phyloP scores from a whole-genome alignment of 768 basidiomycete species.

The Boletellus emodensis region DNA sequence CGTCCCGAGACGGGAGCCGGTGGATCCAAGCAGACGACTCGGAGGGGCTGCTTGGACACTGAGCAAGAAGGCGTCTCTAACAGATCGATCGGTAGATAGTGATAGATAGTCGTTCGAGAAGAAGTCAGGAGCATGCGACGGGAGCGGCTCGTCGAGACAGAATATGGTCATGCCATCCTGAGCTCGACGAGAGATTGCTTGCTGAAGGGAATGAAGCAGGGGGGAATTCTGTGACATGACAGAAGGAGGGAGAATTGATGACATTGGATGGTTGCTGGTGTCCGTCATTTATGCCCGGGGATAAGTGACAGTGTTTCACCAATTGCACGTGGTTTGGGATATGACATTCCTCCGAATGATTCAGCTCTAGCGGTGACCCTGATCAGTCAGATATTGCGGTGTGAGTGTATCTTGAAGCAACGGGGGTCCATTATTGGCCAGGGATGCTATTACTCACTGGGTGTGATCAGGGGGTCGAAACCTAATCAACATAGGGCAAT shows the following conservation, averaged over 20 bases:
- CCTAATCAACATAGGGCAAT: neutral
- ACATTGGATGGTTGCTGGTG: neutral
- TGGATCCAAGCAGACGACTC: constrained; percentile 39
- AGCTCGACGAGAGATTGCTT: constrained; percentile 5
- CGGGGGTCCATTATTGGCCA: neutral
- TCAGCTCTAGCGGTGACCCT: neutral
- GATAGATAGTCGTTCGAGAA: constrained; percentile 53
- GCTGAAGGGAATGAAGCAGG: constrained; percentile 15
- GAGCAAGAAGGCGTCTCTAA: constrained; percentile 34
- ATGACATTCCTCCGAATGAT: neutral
- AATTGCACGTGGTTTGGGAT: neutral
- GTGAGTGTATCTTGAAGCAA: neutral
- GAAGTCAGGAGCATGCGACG: constrained; percentile 30
- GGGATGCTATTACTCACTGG: constrained; percentile 1
- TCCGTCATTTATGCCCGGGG: neutral
- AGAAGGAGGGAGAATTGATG: neutral
- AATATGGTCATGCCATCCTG: constrained; percentile 10
- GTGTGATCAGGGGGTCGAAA: neutral
- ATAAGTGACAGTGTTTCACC: neutral
- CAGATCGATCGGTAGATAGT: constrained; percentile 31
- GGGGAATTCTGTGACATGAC: constrained; percentile 2
- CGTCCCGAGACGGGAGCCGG: constrained; percentile 48
- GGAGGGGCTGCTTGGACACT: constrained; percentile 17
- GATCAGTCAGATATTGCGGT: neutral
- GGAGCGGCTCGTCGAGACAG: constrained; percentile 15